Evolutionary conservation across 2,329 filamentous ascomycete species (phyloP).

Genomic region (Aspergillus sp.): DNA sequence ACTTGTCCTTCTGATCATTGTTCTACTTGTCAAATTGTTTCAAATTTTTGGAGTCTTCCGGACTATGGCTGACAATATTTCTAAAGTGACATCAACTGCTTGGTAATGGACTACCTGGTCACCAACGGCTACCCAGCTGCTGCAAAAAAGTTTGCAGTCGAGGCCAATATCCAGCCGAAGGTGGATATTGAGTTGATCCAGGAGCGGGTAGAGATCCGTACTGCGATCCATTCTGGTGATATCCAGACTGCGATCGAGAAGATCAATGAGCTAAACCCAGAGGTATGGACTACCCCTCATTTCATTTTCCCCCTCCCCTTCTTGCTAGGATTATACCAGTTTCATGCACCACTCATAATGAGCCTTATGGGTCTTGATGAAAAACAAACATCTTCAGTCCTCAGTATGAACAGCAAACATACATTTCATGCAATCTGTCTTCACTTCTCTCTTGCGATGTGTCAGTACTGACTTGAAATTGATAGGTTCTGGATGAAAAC

Average conservation of each 20-base stretch:
- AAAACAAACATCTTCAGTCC: conserved; percentile 70
- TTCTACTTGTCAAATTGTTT: conserved; percentile 10
- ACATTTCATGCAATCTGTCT: conserved; percentile 8
- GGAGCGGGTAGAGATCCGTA: conserved; percentile 75
- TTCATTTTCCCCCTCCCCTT: conserved; percentile 4
- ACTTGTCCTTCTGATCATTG: conserved; percentile 66
- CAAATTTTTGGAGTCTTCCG: conserved; percentile 1
- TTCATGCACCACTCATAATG: conserved; percentile 99
- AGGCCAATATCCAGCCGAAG: conserved; percentile 78
- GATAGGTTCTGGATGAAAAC: conserved; percentile 80
- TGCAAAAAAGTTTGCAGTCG: conserved; percentile 86
- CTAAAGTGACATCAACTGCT: conserved; percentile 81
- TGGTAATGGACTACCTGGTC: conserved; percentile 95
- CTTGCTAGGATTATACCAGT: conserved; percentile 87
- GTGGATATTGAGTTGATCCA: conserved; percentile 69
- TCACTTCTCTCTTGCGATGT: conserved; percentile 8
- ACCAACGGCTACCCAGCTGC: conserved; percentile 92
- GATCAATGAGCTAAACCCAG: conserved; percentile 83
- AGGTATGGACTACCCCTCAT: conserved; percentile 59
- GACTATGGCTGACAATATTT: conserved; percentile 23
- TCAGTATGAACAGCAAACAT: conserved; percentile 67
- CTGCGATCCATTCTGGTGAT: conserved; percentile 77
- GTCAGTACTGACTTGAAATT: conserved; percentile 18
- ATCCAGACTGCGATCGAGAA: conserved; percentile 81
- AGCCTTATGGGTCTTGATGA: conserved; percentile 85